Evolutionary conservation across 208 protist species (phyloP).

Genomic region (Sergeia podlipaevii): DNA sequence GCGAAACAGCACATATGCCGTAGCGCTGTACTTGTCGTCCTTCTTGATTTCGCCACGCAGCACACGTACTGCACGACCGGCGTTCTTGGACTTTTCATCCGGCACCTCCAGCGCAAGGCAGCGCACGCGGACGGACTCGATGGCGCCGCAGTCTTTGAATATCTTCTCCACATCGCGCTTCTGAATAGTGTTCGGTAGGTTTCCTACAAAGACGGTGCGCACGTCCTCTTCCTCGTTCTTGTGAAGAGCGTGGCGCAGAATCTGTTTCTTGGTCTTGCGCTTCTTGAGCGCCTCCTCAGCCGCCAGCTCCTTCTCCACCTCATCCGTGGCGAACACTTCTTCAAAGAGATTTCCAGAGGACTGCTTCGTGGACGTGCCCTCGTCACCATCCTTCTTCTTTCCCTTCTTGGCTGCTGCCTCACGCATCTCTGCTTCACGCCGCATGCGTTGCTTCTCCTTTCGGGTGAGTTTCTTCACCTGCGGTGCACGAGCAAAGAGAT

Average conservation of each 20-base stretch:
- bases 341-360: slow-evolving; percentile 24
- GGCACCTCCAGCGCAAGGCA: slow-evolving; percentile 61
- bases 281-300: slow-evolving; percentile 29
- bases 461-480: slow-evolving; percentile 83
- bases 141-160: slow-evolving; percentile 76
- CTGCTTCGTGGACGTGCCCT: slow-evolving; percentile 8
- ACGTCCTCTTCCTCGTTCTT: slow-evolving; percentile 77
- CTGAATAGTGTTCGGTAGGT: slow-evolving; percentile 82
- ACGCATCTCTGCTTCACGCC: slow-evolving; percentile 27
- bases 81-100: slow-evolving; percentile 27
- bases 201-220: slow-evolving; percentile 90
- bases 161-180: slow-evolving; percentile 64
- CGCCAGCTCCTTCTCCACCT: slow-evolving; percentile 18
- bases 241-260: slow-evolving; percentile 76
- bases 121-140: slow-evolving; percentile 75
- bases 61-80: slow-evolving; percentile 77
- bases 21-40: slow-evolving; percentile 73
- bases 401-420: slow-evolving; percentile 13
- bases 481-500: slow-evolving; percentile 79
- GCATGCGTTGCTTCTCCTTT: slow-evolving; percentile 62
- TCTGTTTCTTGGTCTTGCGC: slow-evolving; percentile 45
- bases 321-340: slow-evolving; percentile 43
- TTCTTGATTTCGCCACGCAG: slow-evolving; percentile 84
- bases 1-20: slow-evolving; percentile 85
- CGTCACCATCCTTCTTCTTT: background rate